Evolutionary conservation across 495 filamentous ascomycete genomes (phyloP), one percentile per base, ranked within the genome.

Genomic region (Tetracladium setigerum): DNA sequence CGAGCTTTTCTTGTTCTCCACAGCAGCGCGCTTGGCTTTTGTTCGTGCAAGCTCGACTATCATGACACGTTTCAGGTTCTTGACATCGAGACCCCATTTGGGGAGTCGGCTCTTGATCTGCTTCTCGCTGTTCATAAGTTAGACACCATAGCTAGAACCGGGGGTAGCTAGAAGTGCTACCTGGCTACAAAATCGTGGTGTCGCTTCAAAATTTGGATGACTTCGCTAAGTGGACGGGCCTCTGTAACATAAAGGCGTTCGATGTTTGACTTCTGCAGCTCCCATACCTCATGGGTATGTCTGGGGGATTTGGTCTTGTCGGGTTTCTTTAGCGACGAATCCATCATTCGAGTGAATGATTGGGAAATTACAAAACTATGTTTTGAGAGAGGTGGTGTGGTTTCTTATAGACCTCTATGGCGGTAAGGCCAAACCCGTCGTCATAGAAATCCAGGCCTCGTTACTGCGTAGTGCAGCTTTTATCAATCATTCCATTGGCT

Each of bases 61-160:
- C 5, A 34, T 46, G 5, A 37, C 32, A 10, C 32, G 32, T 24
- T 38, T 46, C 12, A 46, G 2, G 15, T 46, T 46, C 44, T 46
- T 46, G 33, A 37, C 22, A 15, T 46, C 44, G 0, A 46, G 27
- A 5, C 14, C 44, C 44, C 44, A 46, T 38, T 22, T 46, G 6
- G 31, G 12, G 18, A 46, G 15, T 9, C 44, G n/a, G 11, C 44
- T 46, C 44, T 38, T 46, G n/a, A 46, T 32, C n/a, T 46, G 44
- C 22, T 46, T 46, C 27, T 37, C 34, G 16, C 44, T 46, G 10
- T 24, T 12, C 22, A 30, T 8, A 27, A 38, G n/a, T 46, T 34
- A 32, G 14, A 6, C 4, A 9, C 35, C 30, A 16, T 10, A 7
- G 10, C 35, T 22, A 44, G 4, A 34, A 7, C 19, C 8, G 11